These are phyloP conservation scores for Pestalotiopsis sp. DNA, from an alignment of 2,329 filamentous ascomycete genomes.

Conservation along the genomic window DNA sequence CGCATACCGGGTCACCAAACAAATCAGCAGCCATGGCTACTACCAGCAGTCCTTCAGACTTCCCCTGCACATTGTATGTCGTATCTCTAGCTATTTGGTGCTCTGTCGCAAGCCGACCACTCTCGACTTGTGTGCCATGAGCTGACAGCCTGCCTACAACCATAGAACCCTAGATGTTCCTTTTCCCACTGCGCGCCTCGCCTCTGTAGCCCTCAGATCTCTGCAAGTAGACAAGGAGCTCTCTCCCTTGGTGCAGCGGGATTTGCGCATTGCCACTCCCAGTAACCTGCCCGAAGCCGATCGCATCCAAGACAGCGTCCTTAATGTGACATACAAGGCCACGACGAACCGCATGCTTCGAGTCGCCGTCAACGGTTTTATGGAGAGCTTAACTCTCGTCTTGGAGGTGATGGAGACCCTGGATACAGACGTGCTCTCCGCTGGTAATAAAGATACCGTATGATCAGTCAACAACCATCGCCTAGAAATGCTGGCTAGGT, in stretches of 20 bases:
- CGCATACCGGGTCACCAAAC: constrained; percentile 5
- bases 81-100: constrained; percentile 16
- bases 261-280: constrained; percentile 58
- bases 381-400: constrained; percentile 85
- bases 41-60: constrained; percentile 44
- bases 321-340: constrained; percentile 78
- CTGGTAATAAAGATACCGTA: constrained; percentile 14
- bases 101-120: constrained; percentile 11
- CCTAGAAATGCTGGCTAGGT: not conserved
- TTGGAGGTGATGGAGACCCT: constrained; percentile 89
- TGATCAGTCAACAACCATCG: not conserved
- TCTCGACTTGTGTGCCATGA: not conserved
- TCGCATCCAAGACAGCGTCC: constrained; percentile 42
- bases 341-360: constrained; percentile 96
- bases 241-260: constrained; percentile 77
- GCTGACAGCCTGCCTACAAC: constrained; percentile 19
- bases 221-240: constrained; percentile 87
- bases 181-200: constrained; percentile 78
- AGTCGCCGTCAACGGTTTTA: constrained; percentile 94
- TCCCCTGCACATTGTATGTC: constrained; percentile 66
- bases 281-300: constrained; percentile 22
- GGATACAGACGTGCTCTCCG: constrained; percentile 76
- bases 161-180: constrained; percentile 74
- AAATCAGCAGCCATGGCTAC: constrained; percentile 37
- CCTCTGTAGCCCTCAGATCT: constrained; percentile 72